A percentile compares a stretch with the other conserved stretches of the same genome.
These are phyloP conservation scores for Globisporangium echinulatum DNA, from an alignment of 352 stramenopile genomes.

Conservation along the genomic window DNA sequence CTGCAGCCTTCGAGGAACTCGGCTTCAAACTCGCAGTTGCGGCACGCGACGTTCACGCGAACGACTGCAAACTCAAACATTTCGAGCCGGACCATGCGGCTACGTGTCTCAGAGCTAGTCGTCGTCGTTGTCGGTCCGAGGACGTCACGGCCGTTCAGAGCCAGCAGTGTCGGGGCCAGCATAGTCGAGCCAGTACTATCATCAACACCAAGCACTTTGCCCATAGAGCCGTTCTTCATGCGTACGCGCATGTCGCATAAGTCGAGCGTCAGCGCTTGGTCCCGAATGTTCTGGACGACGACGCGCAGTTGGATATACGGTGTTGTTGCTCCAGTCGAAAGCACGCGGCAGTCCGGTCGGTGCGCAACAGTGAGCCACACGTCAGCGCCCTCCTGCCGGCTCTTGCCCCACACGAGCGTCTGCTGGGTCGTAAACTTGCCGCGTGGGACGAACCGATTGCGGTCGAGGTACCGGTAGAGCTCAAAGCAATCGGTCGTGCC, in stretches of 20 bases:
- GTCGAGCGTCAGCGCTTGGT: slow-evolving; percentile 47
- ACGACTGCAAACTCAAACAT: slow-evolving; percentile 71
- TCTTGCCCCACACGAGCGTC: slow-evolving; percentile 65
- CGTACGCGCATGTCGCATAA: slow-evolving; percentile 54
- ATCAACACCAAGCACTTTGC: slow-evolving; percentile 32
- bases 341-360: slow-evolving; percentile 55
- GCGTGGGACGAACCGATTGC: slow-evolving; percentile 43
- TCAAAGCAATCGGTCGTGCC: slow-evolving; percentile 45
- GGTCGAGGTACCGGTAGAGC: slow-evolving; percentile 58
- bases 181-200: slow-evolving; percentile 5
- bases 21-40: slow-evolving; percentile 65
- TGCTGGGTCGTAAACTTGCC: slow-evolving; percentile 59
- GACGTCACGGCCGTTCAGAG: slow-evolving; percentile 44
- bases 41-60: slow-evolving; percentile 51
- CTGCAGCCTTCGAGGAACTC: slow-evolving; percentile 70
- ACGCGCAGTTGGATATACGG: slow-evolving; percentile 62
- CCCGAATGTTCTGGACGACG: slow-evolving; percentile 61
- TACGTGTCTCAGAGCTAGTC: slow-evolving; percentile 10
- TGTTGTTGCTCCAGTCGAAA: slow-evolving; percentile 11
- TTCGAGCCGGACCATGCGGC: slow-evolving; percentile 32
- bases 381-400: slow-evolving; percentile 53
- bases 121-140: not conserved
- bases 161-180: slow-evolving; percentile 43
- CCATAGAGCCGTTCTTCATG: slow-evolving; percentile 61
- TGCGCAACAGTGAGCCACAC: slow-evolving; percentile 72